These are phyloP conservation scores for Aegilops speltoides DNA, from an alignment of 176 grass and related monocot species.

Conservation along the genomic window DNA sequence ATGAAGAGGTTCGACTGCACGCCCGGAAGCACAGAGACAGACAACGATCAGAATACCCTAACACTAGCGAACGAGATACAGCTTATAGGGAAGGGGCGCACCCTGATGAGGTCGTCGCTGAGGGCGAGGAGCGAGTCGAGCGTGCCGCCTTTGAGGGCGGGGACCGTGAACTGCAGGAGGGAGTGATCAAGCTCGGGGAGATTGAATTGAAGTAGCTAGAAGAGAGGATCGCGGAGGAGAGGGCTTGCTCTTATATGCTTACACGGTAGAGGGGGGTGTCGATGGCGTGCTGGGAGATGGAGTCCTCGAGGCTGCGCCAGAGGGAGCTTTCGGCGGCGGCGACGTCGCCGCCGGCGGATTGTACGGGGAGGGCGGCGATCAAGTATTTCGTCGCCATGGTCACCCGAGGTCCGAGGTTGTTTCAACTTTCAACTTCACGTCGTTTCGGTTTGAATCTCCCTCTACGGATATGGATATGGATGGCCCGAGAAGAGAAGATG, in stretches of 20 bases:
- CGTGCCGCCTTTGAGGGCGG: conserved; percentile 70
- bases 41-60: background rate
- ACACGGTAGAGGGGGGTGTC: conserved; percentile 91
- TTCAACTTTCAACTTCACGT: background rate
- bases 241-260: background rate
- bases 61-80: background rate
- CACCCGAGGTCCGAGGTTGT: background rate
- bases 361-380: conserved; percentile 78
- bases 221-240: background rate
- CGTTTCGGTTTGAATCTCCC: background rate
- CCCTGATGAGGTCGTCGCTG: conserved; percentile 89
- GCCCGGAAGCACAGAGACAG: background rate
- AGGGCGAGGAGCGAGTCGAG: conserved; percentile 81
- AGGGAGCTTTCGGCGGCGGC: conserved; percentile 23
- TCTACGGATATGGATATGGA: too few relatives aligned
- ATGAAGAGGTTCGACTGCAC: conserved; percentile 77
- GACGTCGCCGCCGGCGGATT: conserved; percentile 27
- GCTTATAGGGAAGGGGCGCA: background rate
- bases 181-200: background rate
- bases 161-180: conserved; percentile 61
- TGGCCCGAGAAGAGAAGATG: background rate
- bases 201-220: background rate
- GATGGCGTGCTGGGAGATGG: conserved; percentile 62
- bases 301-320: conserved; percentile 73
- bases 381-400: conserved; percentile 74